Evolutionary conservation across 306 rosid species (phyloP), one percentile per base, ranked within the genome.

Genomic region (Oxytropis ochrocephala): DNA sequence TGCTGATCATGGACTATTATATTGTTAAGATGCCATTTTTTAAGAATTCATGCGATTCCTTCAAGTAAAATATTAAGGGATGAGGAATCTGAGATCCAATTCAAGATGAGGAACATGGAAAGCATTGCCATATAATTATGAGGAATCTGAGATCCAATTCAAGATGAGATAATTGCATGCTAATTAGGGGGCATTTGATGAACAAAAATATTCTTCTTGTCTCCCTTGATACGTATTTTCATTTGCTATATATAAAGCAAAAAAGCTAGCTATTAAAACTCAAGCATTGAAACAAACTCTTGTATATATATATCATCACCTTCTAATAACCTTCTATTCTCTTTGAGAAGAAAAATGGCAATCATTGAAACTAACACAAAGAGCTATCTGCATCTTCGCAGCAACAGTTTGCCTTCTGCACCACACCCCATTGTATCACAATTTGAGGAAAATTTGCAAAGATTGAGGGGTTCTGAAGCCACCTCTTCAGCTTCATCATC

Each of bases 361-460:
- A 63, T 65, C 74, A 55, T 58, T 14, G 63, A 61, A 64, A 36
- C 66, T 19, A 76, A 60, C 43, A 53, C 47, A 10, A 68, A 65
- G 6, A 58, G 19, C 68, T 76, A 49, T 27, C 16, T 47, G 27
- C 87, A 83, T 60, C 44, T 38, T 59, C 70, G 80, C 61, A 46
- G 65, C 12, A 77, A 77, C 73, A 80, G 78, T 51, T 69, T 69
- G 21, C 78, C 84, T 11, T 30, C 81, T 1, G 11, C 74, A 59
- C 7, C 82, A 46, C 82, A 77, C 32, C 78, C 80, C 2, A 4
- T 73, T 18, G 49, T 74, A 14, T 73, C 83, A 64, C 75, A 76
- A 39, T 52, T 73, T 12, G 78, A 69, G 59, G 67, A 73, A 62
- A 58, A 83, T 19, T 59, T 80, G 35, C 36, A 54, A 16, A 69